phyloP scores from a whole-genome alignment of 1,284 basidiomycete species.

The Polyporus tsugae region DNA sequence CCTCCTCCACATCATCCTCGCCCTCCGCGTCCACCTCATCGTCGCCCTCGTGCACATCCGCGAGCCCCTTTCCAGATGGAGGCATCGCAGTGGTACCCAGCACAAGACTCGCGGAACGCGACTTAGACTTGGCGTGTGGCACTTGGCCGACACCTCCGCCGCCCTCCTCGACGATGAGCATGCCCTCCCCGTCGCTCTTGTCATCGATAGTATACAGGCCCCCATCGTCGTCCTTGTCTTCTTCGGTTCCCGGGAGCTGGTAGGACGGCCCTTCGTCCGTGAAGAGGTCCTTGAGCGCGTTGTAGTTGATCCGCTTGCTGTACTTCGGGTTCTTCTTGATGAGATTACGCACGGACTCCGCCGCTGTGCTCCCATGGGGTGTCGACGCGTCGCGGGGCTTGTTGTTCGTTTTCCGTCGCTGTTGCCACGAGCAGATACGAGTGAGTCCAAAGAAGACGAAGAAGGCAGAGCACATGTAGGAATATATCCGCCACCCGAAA shows the following conservation, averaged over 20 bases:
- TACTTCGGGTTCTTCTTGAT: conserved; percentile 86
- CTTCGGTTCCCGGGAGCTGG: conserved; percentile 39
- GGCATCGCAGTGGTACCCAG: conserved; percentile 18
- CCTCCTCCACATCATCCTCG: conserved; percentile 43
- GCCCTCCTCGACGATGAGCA: conserved; percentile 57
- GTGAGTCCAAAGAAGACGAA: conserved; percentile 10
- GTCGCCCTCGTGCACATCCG: conserved; percentile 29
- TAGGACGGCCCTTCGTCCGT: conserved; percentile 54
- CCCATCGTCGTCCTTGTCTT: conserved; percentile 45
- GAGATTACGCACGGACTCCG: conserved; percentile 82
- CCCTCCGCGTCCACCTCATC: conserved; percentile 39
- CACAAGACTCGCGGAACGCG: conserved; percentile 28
- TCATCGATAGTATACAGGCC: conserved; percentile 54
- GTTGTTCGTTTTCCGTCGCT: conserved; percentile 73
- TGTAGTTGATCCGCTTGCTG: conserved; percentile 91
- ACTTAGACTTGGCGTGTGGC: conserved; percentile 28
- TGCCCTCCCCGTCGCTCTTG: conserved; percentile 58
- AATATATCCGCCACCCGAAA: conserved; percentile 14
- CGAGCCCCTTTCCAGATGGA: conserved; percentile 26
- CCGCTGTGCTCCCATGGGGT: conserved; percentile 76
- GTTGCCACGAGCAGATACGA: conserved; percentile 12
- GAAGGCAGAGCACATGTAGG: not conserved
- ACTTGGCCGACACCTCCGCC: conserved; percentile 46
- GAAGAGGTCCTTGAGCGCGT: conserved; percentile 83
- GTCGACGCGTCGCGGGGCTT: conserved; percentile 80